Conservation (phyloP, 148 eudicot species). For the Vaccinium vitisidaea region DNA sequence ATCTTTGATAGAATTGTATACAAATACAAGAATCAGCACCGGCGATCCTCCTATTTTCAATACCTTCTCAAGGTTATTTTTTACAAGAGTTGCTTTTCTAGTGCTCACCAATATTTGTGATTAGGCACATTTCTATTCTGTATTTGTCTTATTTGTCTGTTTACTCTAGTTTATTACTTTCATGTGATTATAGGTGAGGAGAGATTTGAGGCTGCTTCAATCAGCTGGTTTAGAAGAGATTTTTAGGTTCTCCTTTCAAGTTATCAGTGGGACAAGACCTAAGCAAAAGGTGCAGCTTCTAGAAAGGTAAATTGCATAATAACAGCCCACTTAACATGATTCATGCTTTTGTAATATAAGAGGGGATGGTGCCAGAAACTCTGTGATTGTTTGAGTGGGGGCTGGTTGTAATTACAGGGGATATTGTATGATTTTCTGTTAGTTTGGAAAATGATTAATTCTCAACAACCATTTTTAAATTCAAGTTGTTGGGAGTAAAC, state of each 20-base stretch:
- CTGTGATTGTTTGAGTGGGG: background rate
- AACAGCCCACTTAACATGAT: background rate
- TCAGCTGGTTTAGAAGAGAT: constrained; percentile 59
- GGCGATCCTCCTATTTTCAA: constrained; percentile 78
- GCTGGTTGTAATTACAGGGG: background rate
- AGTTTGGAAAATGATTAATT: background rate
- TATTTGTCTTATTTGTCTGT: background rate
- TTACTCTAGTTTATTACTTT: background rate
- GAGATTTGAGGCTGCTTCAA: constrained; percentile 73
- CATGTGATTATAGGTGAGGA: constrained; percentile 58
- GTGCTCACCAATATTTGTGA: background rate
- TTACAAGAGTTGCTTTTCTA: background rate
- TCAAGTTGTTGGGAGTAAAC: background rate
- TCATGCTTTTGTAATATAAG: constrained; percentile 1
- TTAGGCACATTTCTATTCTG: background rate
- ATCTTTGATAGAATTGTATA: constrained; percentile 76
- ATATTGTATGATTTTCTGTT: background rate
- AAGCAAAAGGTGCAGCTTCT: constrained; percentile 76
- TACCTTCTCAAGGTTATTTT: constrained; percentile 65
- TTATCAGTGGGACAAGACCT: constrained; percentile 62
- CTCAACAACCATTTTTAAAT: background rate
- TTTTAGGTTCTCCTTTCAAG: constrained; percentile 60
- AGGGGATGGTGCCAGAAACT: background rate
- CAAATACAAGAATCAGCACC: constrained; percentile 93
- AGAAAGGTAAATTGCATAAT: constrained; percentile 56